Percentiles rank a stretch among this genome's conserved stretches.
These are phyloP conservation scores for Filosporella fistucella DNA, from an alignment of 495 filamentous ascomycete species.

Conservation along the genomic window DNA sequence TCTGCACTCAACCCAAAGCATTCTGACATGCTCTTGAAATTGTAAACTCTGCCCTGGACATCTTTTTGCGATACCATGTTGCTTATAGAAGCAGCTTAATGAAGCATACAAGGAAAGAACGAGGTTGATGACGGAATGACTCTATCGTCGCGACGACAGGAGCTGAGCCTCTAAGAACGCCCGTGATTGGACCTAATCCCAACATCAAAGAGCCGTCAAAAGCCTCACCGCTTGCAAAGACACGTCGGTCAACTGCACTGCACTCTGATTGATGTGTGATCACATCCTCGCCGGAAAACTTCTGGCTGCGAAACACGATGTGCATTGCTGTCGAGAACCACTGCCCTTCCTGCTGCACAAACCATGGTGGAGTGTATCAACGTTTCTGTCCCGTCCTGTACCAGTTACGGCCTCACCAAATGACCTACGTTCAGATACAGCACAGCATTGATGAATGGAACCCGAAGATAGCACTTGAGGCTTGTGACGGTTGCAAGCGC, in stretches of 20 bases:
- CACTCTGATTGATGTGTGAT: too few species aligned
- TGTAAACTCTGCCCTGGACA: too few species aligned
- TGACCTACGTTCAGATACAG: slow-evolving; percentile 17
- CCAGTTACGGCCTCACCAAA: slow-evolving; percentile 12
- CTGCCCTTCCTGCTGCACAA: slow-evolving; percentile 19
- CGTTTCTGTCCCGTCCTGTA: slow-evolving; percentile 17
- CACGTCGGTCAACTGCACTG: too few species aligned
- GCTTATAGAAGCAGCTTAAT: slow-evolving; percentile 1
- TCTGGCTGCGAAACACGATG: slow-evolving; percentile 13
- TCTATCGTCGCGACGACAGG: too few species aligned
- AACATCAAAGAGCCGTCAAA: too few species aligned
- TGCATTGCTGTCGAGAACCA: too few species aligned
- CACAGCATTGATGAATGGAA: slow-evolving; percentile 20
- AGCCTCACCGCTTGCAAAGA: too few species aligned
- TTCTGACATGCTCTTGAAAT: slow-evolving; percentile 2
- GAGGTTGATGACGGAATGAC: slow-evolving; percentile 6
- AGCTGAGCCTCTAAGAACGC: too few species aligned
- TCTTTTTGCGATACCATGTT: too few species aligned
- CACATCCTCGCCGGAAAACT: slow-evolving; percentile 4
- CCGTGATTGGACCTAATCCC: too few species aligned
- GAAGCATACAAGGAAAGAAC: slow-evolving; percentile 5
- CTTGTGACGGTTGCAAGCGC: slow-evolving; percentile 17
- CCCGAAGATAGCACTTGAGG: slow-evolving; percentile 18
- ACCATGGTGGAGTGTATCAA: slow-evolving; percentile 20
- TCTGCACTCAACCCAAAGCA: slow-evolving; percentile 1